These are phyloP conservation scores for Phytomonas sp. DNA, from an alignment of 208 protist genomes.

Conservation along the genomic window DNA sequence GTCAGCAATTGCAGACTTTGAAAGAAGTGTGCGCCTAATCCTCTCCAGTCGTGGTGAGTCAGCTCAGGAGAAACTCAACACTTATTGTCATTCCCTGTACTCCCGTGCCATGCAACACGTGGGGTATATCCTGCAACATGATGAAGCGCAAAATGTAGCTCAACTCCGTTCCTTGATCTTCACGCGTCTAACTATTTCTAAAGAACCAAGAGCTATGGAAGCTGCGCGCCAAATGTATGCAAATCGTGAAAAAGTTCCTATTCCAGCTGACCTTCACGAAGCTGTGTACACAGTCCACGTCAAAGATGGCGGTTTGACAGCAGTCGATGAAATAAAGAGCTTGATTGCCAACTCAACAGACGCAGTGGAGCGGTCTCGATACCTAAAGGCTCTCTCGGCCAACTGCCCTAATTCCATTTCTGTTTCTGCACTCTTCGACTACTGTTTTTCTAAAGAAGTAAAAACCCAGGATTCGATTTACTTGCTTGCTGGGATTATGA, in stretches of 20 bases:
- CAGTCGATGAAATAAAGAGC: constrained; percentile 39
- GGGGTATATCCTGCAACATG: constrained; percentile 15
- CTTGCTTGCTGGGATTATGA: constrained; percentile 35
- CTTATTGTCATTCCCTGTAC: constrained; percentile 52
- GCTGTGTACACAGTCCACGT: constrained; percentile 37
- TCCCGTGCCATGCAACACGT: constrained; percentile 23
- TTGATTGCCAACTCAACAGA: constrained; percentile 30
- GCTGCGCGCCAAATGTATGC: constrained; percentile 32
- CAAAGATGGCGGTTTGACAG: constrained; percentile 22
- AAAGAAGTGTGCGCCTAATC: constrained; percentile 36
- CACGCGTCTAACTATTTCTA: constrained; percentile 25
- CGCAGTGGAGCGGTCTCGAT: constrained; percentile 41
- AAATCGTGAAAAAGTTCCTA: constrained; percentile 23
- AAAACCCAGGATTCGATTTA: constrained; percentile 48
- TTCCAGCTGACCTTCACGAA: constrained; percentile 39
- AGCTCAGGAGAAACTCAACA: constrained; percentile 30
- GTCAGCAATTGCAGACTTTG: constrained; percentile 34
- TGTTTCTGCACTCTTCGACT: constrained; percentile 48
- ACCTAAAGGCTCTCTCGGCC: constrained; percentile 37
- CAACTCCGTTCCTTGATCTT: constrained; percentile 45
- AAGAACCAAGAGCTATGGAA: constrained; percentile 21
- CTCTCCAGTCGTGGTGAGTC: constrained; percentile 22
- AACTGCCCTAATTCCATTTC: constrained; percentile 19
- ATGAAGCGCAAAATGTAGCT: constrained; percentile 26
- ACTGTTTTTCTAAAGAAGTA: constrained; percentile 55